Percentiles rank a stretch among this genome's conserved stretches.
These are phyloP conservation scores for Linnemannia hyalina DNA, from an alignment of 192 early-diverging fungal genomes.

Conservation along the genomic window DNA sequence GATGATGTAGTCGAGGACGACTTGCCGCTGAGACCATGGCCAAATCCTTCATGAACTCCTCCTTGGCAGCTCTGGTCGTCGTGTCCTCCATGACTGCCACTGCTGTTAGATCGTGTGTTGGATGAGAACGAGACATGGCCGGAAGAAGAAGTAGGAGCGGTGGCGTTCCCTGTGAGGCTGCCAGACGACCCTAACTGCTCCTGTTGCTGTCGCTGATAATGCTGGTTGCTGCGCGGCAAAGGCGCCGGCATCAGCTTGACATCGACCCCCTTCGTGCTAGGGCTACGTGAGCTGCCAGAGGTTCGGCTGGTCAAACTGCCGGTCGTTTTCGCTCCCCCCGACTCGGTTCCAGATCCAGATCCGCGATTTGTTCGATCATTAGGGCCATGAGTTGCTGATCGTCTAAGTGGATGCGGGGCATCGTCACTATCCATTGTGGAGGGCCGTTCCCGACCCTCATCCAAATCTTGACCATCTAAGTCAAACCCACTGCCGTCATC, in stretches of 20 bases:
- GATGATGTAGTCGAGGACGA: conserved; percentile 47
- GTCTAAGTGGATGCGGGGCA: conserved; percentile 19
- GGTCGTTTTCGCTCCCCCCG: conserved; percentile 9
- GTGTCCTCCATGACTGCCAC: conserved; percentile 1
- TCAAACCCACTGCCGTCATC: neutral
- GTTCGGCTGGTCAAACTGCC: neutral
- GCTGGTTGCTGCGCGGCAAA: conserved; percentile 39
- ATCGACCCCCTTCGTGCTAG: neutral
- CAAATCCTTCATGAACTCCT: conserved; percentile 14
- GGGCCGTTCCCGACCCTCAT: neutral
- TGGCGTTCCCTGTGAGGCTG: neutral
- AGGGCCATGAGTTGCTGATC: conserved; percentile 29
- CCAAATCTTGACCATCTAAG: neutral
- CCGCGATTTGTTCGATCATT: conserved; percentile 16
- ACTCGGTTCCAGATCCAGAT: conserved; percentile 22
- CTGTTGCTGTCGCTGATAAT: conserved; percentile 35
- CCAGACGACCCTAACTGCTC: conserved; percentile 23
- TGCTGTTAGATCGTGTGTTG: conserved; percentile 11
- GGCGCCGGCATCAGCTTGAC: conserved; percentile 49
- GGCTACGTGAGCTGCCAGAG: neutral
- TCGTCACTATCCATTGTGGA: neutral
- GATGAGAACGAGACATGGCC: conserved; percentile 37
- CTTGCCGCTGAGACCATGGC: conserved; percentile 23
- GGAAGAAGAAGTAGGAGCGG: neutral
- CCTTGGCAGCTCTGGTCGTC: conserved; percentile 2